phyloP scores from a whole-genome alignment of 192 early-diverging fungal genomes.

The Martensiomyces pterosporus region DNA sequence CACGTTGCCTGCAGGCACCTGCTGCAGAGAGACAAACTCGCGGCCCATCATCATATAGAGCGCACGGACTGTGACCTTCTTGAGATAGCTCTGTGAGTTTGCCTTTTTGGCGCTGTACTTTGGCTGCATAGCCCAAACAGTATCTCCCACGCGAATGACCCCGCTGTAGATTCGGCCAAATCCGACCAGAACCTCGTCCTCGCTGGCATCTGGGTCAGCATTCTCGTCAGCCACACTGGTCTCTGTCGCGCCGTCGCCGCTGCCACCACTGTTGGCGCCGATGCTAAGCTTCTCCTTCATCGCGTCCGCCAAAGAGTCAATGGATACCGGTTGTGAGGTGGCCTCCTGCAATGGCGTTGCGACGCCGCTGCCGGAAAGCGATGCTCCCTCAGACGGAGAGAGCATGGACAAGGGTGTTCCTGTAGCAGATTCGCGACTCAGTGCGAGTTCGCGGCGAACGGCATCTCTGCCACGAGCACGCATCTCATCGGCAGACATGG shows the following conservation, averaged over 20 bases:
- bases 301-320: constrained; percentile 27
- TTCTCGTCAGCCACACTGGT: too few relatives aligned
- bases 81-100: constrained; percentile 49
- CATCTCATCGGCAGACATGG: constrained; percentile 84
- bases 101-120: constrained; percentile 78
- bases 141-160: constrained; percentile 80
- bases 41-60: constrained; percentile 97
- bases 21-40: constrained; percentile 75
- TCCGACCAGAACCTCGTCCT: constrained; percentile 75
- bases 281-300: constrained; percentile 27
- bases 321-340: neutral
- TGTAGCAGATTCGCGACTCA: constrained; percentile 17
- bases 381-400: constrained; percentile 7
- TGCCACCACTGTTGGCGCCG: neutral
- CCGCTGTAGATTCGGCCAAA: constrained; percentile 94
- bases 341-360: constrained; percentile 14
- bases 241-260: constrained; percentile 16
- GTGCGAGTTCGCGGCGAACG: constrained; percentile 45
- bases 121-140: constrained; percentile 83
- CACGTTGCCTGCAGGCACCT: constrained; percentile 92
- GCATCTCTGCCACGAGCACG: constrained; percentile 63
- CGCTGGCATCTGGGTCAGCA: constrained; percentile 29
- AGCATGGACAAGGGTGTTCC: constrained; percentile 21
- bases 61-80: constrained; percentile 68
- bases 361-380: constrained; percentile 29